Conservation (phyloP, 2,329 filamentous ascomycete genomes). For the Pestalotiopsis fici region DNA sequence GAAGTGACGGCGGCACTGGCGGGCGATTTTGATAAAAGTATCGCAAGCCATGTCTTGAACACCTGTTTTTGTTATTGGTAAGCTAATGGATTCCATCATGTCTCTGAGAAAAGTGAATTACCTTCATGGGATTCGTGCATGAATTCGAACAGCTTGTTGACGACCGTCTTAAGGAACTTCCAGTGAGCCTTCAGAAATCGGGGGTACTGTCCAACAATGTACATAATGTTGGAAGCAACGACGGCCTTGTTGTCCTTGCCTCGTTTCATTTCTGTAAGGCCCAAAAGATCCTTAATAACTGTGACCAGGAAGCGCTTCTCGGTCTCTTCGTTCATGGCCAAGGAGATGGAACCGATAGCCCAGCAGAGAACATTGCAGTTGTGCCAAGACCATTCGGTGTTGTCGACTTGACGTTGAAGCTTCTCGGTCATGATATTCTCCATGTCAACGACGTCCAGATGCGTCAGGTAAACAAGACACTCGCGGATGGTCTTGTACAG, state of each 20-base stretch:
- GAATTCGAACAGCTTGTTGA: slow-evolving; percentile 99
- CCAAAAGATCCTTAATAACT: slow-evolving; percentile 96
- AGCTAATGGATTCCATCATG: slow-evolving; percentile 5
- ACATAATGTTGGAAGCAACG: slow-evolving; percentile 99
- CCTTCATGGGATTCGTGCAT: slow-evolving; percentile 99
- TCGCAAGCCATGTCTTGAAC: slow-evolving; percentile 99
- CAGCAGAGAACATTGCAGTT: slow-evolving; percentile 99
- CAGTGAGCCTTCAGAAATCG: slow-evolving; percentile 98
- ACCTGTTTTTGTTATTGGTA: slow-evolving; percentile 53
- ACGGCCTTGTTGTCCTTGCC: slow-evolving; percentile 99
- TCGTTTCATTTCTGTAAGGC: slow-evolving; percentile 97
- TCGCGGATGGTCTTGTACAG: slow-evolving; percentile 99
- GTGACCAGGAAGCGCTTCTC: slow-evolving; percentile 98
- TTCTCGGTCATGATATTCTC: slow-evolving; percentile 99
- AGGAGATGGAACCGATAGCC: slow-evolving; percentile 97
- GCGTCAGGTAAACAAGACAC: slow-evolving; percentile 94
- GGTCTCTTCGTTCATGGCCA: slow-evolving; percentile 99
- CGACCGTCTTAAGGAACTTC: slow-evolving; percentile 99
- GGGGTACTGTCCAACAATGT: slow-evolving; percentile 98
- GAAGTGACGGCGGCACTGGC: slow-evolving; percentile 96
- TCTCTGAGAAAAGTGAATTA: slow-evolving; percentile 35
- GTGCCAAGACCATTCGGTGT: slow-evolving; percentile 96
- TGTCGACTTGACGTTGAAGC: slow-evolving; percentile 91
- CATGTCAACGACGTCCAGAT: slow-evolving; percentile 95
- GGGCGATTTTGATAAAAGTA: slow-evolving; percentile 99